Evolutionary conservation across 495 filamentous ascomycete genomes (phyloP), one percentile per base, ranked within the genome.

Genomic region (Penicillium egyptiacum): DNA sequence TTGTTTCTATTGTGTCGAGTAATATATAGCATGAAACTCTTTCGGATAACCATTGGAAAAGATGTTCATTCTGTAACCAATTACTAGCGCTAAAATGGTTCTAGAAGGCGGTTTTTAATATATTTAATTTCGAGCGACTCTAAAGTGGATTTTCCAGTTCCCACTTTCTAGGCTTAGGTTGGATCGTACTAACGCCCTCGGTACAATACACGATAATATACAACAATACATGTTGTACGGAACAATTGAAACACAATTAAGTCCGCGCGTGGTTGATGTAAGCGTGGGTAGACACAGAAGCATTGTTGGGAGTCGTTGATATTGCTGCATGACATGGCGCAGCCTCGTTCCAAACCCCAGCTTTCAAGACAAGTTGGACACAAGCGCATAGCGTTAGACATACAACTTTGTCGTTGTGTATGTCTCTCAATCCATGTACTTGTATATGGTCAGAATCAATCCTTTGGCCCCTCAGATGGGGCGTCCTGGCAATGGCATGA

Each of bases 81-180:
- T 17, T 30, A 52, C 9, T 30, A 10, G 37, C 31, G 7, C 20
- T 42, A 47, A 25, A 37, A 19, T 12, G 26, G 53, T 55, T 55
- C 53, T 55, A 55, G 42, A 55, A 47, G 41, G 52, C 51, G 17
- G 41, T 54, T 54, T 54, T 54, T 54, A 35, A 54, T 45, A 6
- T 54, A 54, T 45, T 45, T 14, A 33, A 54, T 25, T 35, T 22
- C 28, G 19, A 31, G 40, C 9, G 17, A 54, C 26, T 54, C 41
- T 33, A 44, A 45, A 45, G 51, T 54, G 51, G 51, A 25, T 44
- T 37, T 45, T 11, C 20, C 22, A 30, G 41, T 14, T 54, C 28
- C 51, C 51, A 54, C 50, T 44, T 42, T 44, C 50, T 25, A 26
- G 26, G 28, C 26, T 25, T 17, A 26, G 50, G 42, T 46, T 54